A percentile compares a stretch with the other conserved stretches of the same genome.
Evolutionary conservation across 1,284 basidiomycete species (phyloP).

Genomic region (Uromyces viciae-fabae): DNA sequence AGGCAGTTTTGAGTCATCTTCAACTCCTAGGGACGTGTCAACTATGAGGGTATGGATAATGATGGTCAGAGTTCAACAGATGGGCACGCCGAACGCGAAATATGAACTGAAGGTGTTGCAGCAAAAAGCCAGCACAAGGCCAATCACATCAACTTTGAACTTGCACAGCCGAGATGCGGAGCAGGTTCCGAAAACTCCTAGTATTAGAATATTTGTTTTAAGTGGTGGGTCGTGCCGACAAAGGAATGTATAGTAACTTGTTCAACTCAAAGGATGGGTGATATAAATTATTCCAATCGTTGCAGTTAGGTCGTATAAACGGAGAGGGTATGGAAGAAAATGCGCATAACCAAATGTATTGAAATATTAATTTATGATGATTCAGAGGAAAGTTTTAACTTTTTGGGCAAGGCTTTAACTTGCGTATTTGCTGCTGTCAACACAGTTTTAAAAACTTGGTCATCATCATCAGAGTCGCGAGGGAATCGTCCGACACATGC

Average conservation of each 20-base stretch:
- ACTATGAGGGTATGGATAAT: background rate
- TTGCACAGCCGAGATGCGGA: background rate
- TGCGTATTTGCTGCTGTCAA: no score
- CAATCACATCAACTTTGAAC: background rate
- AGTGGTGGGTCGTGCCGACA: background rate
- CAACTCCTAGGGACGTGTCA: background rate
- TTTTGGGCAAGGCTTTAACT: background rate
- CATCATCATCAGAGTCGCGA: conserved; percentile 9
- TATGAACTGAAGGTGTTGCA: no score
- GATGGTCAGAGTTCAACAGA: background rate
- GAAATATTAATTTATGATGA: background rate
- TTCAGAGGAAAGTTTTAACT: background rate
- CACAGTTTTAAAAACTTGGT: background rate
- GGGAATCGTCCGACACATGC: no score
- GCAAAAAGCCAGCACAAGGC: background rate
- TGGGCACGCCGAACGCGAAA: background rate
- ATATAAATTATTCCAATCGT: no score
- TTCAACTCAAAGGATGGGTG: no score
- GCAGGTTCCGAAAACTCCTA: background rate
- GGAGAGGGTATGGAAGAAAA: background rate
- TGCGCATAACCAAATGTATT: background rate
- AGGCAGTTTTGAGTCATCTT: background rate
- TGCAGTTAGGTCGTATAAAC: background rate
- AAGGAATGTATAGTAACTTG: no score
- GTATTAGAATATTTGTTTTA: background rate